phyloP scores from a whole-genome alignment of 1,284 basidiomycete genomes.

The Moesziomyces antarcticus region DNA sequence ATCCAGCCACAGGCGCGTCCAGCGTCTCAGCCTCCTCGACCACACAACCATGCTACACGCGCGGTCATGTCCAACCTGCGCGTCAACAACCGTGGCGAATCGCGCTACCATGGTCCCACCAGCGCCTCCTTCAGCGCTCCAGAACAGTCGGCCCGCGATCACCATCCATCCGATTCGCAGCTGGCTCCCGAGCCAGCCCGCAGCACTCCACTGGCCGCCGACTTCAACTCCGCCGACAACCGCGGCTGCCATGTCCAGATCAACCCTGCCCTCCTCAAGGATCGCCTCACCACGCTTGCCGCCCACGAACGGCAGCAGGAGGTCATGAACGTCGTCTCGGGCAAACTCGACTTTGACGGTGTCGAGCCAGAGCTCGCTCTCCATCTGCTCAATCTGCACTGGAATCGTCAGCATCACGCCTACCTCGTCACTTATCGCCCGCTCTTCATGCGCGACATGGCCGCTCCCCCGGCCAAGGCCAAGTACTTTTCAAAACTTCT shows the following conservation, averaged over 20 bases:
- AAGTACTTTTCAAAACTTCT: conserved; percentile 61
- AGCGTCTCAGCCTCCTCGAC: not conserved
- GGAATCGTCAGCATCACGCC: conserved; percentile 66
- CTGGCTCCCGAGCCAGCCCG: not conserved
- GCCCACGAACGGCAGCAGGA: conserved; percentile 57
- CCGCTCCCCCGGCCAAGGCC: conserved; percentile 39
- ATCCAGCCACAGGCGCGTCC: not conserved
- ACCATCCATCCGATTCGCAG: not conserved
- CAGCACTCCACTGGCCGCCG: no score
- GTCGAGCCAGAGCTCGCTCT: conserved; percentile 59
- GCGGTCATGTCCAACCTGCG: conserved; percentile 23
- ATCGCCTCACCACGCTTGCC: conserved; percentile 44
- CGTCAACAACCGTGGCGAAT: conserved; percentile 22
- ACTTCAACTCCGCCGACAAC: not conserved
- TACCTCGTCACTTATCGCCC: conserved; percentile 63
- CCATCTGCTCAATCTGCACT: conserved; percentile 63
- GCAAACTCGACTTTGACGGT: conserved; percentile 63
- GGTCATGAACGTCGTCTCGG: conserved; percentile 59
- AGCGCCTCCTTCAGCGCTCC: conserved; percentile 17
- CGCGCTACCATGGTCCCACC: conserved; percentile 25
- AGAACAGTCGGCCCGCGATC: not conserved
- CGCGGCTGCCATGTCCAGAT: conserved; percentile 1
- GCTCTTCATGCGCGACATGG: conserved; percentile 64
- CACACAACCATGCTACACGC: not conserved
- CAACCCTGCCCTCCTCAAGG: conserved; percentile 20